Conservation (phyloP, 306 rosid genomes). For the Vigna unguiculata region DNA sequence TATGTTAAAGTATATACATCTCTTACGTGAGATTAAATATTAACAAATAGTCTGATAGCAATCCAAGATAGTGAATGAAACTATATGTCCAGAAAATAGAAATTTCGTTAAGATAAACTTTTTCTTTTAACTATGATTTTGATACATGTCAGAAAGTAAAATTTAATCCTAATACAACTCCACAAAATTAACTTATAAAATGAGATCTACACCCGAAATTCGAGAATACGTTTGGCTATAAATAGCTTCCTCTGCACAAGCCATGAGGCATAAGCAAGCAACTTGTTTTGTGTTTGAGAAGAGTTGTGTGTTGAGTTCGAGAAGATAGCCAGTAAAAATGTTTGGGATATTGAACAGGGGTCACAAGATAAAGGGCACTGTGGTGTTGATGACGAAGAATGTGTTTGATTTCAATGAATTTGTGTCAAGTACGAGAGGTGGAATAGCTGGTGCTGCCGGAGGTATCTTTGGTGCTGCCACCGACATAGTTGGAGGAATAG, state of each 20-base stretch:
- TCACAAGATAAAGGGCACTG: constrained; percentile 25
- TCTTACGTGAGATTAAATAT: too few species aligned
- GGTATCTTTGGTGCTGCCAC: neutral
- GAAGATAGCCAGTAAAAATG: neutral
- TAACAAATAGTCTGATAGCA: too few species aligned
- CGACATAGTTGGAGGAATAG: neutral
- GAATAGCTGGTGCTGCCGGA: neutral
- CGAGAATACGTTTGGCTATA: neutral
- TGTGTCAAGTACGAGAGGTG: neutral
- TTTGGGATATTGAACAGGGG: constrained; percentile 8
- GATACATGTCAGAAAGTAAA: too few species aligned
- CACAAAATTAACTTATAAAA: too few species aligned
- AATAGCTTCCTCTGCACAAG: neutral
- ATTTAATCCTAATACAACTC: too few species aligned
- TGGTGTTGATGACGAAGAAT: constrained; percentile 46
- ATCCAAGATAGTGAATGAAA: too few species aligned
- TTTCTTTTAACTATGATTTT: too few species aligned
- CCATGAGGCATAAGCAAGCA: neutral
- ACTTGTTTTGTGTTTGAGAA: too few species aligned
- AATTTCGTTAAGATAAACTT: too few species aligned
- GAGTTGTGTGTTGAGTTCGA: neutral
- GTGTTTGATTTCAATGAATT: constrained; percentile 28
- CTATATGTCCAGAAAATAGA: too few species aligned
- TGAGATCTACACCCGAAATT: too few species aligned
- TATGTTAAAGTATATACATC: too few species aligned